Percentiles rank a stretch among this genome's conserved stretches.
Evolutionary conservation across 768 basidiomycete genomes (phyloP).

Genomic region (Infundibulicybe gibba): DNA sequence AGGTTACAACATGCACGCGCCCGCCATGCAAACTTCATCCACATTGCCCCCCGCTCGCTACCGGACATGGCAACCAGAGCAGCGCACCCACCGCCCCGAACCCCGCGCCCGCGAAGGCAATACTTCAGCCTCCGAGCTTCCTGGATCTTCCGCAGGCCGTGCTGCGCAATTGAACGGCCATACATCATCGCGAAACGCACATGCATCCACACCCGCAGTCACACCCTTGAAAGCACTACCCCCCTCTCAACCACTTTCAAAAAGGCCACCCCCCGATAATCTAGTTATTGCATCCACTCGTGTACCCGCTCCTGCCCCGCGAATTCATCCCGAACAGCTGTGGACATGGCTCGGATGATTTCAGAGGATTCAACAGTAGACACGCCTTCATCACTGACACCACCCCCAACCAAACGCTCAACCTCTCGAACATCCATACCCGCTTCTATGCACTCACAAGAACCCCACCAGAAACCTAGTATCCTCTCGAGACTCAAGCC

Average conservation of each 20-base stretch:
- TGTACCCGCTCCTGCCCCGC: constrained; percentile 3
- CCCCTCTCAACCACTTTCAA: no score
- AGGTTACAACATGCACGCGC: no score
- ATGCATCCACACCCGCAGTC: no score
- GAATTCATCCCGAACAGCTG: constrained; percentile 3
- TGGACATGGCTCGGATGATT: constrained; percentile 25
- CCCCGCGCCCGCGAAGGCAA: not conserved
- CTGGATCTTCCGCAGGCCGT: no score
- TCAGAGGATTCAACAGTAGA: constrained; percentile 53
- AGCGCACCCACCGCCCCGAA: no score
- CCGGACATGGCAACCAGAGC: no score
- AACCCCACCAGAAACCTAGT: constrained; percentile 31
- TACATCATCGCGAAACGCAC: no score
- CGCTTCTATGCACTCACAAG: constrained; percentile 33
- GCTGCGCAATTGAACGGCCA: no score
- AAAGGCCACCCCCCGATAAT: not conserved
- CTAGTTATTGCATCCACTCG: constrained; percentile 4
- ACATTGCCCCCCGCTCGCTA: no score
- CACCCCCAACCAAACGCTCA: constrained; percentile 39
- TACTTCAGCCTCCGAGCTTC: no score
- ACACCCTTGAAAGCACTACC: no score
- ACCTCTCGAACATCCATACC: constrained; percentile 34
- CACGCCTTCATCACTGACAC: constrained; percentile 65
- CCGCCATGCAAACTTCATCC: no score
- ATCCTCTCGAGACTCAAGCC: constrained; percentile 33